phyloP scores from a whole-genome alignment of 2,329 filamentous ascomycete genomes.

The Aspergillus awamori region DNA sequence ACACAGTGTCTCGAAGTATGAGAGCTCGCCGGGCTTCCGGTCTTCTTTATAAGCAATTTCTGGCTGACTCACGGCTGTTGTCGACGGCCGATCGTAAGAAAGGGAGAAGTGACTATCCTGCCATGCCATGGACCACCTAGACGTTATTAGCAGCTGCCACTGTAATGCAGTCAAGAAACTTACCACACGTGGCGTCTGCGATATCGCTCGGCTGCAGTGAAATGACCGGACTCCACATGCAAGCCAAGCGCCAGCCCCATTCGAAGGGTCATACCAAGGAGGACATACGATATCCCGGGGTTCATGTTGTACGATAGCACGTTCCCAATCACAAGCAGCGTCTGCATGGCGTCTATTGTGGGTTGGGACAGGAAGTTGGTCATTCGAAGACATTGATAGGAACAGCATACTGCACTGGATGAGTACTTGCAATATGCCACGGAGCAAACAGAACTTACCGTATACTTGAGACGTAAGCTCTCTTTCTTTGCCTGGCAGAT shows the following conservation, averaged over 20 bases:
- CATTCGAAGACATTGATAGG: constrained; percentile 65
- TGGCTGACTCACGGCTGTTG: constrained; percentile 56
- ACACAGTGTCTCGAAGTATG: constrained; percentile 63
- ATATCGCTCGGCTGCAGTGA: constrained; percentile 53
- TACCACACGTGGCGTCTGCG: constrained; percentile 50
- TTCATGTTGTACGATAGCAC: constrained; percentile 67
- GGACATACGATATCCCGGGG: constrained; percentile 64
- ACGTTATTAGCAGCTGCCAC: neutral
- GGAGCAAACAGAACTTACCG: constrained; percentile 43
- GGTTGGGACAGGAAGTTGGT: constrained; percentile 66
- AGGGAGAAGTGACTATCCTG: constrained; percentile 66
- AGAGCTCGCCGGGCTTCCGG: constrained; percentile 52
- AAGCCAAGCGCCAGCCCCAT: constrained; percentile 64
- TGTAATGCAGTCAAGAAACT: constrained; percentile 7
- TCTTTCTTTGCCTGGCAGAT: constrained; percentile 60
- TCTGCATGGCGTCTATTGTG: constrained; percentile 64
- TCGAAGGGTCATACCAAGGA: constrained; percentile 61
- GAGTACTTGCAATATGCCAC: constrained; percentile 23
- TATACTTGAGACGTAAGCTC: constrained; percentile 67
- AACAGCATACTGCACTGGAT: constrained; percentile 58
- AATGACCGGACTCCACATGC: constrained; percentile 60
- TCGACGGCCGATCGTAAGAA: constrained; percentile 63
- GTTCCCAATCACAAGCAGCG: constrained; percentile 63
- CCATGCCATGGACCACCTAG: constrained; percentile 65
- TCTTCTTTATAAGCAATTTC: constrained; percentile 54